A percentile compares a stretch with the other conserved stretches of the same genome.
Conservation (phyloP, 495 filamentous ascomycete genomes). For the Penicillium coffeae region DNA sequence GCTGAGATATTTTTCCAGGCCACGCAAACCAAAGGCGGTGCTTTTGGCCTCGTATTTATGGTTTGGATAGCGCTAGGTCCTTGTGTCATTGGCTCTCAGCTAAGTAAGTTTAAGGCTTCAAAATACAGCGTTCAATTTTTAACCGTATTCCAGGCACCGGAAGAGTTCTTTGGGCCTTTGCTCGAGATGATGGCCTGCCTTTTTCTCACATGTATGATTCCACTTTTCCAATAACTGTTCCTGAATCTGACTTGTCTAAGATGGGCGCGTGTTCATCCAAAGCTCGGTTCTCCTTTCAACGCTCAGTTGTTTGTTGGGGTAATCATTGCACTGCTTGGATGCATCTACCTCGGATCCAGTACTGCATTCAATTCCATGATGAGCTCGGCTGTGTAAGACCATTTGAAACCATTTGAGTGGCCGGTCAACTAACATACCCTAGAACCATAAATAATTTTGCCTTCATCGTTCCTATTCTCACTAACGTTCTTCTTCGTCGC, state of each 20-base stretch:
- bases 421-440: constrained; percentile 1
- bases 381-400: constrained; percentile 51
- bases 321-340: constrained; percentile 60
- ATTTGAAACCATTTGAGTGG: not conserved
- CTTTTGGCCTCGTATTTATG: constrained; percentile 53
- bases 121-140: not conserved
- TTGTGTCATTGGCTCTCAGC: constrained; percentile 47
- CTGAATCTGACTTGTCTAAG: constrained; percentile 11
- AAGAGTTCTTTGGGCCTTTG: constrained; percentile 67
- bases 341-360: constrained; percentile 63
- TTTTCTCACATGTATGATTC: constrained; percentile 29
- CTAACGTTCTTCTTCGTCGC: constrained; percentile 30
- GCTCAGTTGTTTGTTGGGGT: constrained; percentile 58
- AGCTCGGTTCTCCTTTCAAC: constrained; percentile 43
- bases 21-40: constrained; percentile 59
- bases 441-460: constrained; percentile 38
- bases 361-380: constrained; percentile 68
- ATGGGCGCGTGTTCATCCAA: constrained; percentile 25
- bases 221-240: too few species aligned
- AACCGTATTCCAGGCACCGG: constrained; percentile 53
- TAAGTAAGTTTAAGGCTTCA: constrained; percentile 29
- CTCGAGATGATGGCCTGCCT: constrained; percentile 57
- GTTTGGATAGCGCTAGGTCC: constrained; percentile 49
- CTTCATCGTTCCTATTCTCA: constrained; percentile 32
- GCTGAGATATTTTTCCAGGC: constrained; percentile 71